Evolutionary conservation across 176 grass and related monocot species (phyloP).

Genomic region (Thinopyrum elongatum): DNA sequence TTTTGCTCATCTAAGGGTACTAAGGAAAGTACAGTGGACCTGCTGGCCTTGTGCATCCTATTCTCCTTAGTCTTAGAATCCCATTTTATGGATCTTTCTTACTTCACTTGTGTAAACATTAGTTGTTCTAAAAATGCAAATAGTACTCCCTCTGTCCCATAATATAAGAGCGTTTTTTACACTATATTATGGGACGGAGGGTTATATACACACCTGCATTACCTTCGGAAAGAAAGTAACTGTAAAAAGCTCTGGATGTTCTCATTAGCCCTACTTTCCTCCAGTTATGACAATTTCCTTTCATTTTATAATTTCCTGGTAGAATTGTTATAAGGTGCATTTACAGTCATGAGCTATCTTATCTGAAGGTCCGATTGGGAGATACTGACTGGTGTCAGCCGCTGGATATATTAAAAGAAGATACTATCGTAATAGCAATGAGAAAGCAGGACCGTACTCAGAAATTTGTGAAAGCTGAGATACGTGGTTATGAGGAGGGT

Average conservation of each 20-base stretch:
- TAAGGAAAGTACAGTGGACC: conserved; percentile 3
- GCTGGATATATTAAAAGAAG: conserved; percentile 90
- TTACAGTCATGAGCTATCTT: conserved; percentile 20
- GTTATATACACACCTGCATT: not conserved
- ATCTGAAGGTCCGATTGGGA: conserved; percentile 67
- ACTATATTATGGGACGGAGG: no score
- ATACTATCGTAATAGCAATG: conserved; percentile 77
- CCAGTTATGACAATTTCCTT: conserved; percentile 9
- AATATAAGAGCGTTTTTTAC: no score
- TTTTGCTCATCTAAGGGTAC: not conserved
- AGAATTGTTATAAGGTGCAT: conserved; percentile 11
- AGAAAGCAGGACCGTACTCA: conserved; percentile 71
- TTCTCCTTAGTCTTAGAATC: not conserved
- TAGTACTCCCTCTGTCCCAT: no score
- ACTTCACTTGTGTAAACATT: conserved; percentile 15
- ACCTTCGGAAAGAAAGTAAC: not conserved
- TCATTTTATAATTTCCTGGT: conserved; percentile 15
- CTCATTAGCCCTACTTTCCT: not conserved
- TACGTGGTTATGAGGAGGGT: conserved; percentile 94
- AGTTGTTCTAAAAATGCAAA: conserved; percentile 20
- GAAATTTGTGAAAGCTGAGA: conserved; percentile 80
- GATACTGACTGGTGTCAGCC: conserved; percentile 86
- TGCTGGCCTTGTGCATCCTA: not conserved
- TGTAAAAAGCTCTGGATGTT: conserved; percentile 6
- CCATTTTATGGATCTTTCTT: conserved; percentile 9